Evolutionary conservation across 176 grass and related monocot genomes (phyloP).

Genomic region (Bothriochloa decipiens): DNA sequence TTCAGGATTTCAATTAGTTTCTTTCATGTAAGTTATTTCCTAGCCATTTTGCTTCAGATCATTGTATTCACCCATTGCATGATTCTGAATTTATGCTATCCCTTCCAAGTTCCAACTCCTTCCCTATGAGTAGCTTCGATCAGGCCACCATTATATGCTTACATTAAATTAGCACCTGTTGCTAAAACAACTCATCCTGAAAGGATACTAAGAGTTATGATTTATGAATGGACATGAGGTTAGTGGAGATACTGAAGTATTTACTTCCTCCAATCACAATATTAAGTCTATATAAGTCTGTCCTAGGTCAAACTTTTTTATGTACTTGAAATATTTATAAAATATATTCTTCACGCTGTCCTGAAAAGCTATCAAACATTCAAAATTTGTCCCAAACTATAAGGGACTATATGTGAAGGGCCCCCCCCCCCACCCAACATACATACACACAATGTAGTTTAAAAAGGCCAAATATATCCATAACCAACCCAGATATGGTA

Average conservation of each 20-base stretch:
- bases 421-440: too few relatives aligned
- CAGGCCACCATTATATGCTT: not conserved
- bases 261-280: not conserved
- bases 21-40: not conserved
- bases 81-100: not conserved
- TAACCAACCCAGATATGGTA: not conserved
- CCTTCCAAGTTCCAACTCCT: not conserved
- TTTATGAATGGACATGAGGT: slow-evolving; percentile 7
- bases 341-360: not conserved
- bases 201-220: slow-evolving; percentile 23
- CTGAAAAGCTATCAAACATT: not conserved
- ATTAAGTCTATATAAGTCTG: not conserved
- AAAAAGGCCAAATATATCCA: not conserved
- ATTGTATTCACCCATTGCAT: not conserved
- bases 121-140: not conserved
- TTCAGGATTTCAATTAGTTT: not conserved
- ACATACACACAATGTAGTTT: not conserved
- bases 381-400: not conserved
- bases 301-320: not conserved
- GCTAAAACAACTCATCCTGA: slow-evolving; percentile 31
- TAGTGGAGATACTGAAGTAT: slow-evolving; percentile 20
- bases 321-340: not conserved
- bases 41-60: not conserved
- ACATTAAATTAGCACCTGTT: slow-evolving; percentile 11
- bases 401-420: not conserved